Base-by-base conservation (phyloP, 176 grass and related monocot genomes). In the Coix lacrymajobi region DNA sequence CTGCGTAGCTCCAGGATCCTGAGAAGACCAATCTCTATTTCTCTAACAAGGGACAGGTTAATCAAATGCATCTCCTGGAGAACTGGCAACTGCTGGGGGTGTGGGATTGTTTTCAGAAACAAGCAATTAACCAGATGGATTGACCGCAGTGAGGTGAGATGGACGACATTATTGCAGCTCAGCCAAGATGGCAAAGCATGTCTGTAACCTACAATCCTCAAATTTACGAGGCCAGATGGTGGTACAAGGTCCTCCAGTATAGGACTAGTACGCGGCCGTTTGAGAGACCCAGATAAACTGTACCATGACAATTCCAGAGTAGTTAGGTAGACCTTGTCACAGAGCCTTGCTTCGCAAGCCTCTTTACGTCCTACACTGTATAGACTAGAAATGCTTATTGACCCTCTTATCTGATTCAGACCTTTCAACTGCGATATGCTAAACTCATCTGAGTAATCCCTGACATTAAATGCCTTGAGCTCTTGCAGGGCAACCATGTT, bases 401-500 rank as follows among this genome's bases (percentile, higher is more conserved):
- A 58, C 25, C 65, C 65, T 45, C 83, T 63, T 17, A 85, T 26
- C 19, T 84, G 58, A 36, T 62, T 66, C 71, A 84, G 24, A 19
- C 29, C 17, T 48, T 4, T 34, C 19, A 79, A 32, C 7, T 80
- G 62, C 2, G 6, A 7, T 41, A 58, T 34, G 24, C 67, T 78
- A 30, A 85, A 78, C 19, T 62, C 83, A 9, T 8, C 17, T 0
- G 9, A 52, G 1, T 52, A 1, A 10, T 62, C 16, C 22, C 30
- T 31, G 1, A 66, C 76, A 65, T 9, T 3, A 52, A 86, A 86
- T 46, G 45, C 44, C 58, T 56, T 39, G 24, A 86, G 77, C 20
- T 86, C 84, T 73, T 86, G 76, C 45, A 86, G 46, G 67, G 34
- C 28, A 62, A 48, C 14, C 43, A 86, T 45, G 4, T 54, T 73